These are phyloP conservation scores for Brettanomyces sp. DNA, from an alignment of 805 yeast genomes.

Conservation along the genomic window DNA sequence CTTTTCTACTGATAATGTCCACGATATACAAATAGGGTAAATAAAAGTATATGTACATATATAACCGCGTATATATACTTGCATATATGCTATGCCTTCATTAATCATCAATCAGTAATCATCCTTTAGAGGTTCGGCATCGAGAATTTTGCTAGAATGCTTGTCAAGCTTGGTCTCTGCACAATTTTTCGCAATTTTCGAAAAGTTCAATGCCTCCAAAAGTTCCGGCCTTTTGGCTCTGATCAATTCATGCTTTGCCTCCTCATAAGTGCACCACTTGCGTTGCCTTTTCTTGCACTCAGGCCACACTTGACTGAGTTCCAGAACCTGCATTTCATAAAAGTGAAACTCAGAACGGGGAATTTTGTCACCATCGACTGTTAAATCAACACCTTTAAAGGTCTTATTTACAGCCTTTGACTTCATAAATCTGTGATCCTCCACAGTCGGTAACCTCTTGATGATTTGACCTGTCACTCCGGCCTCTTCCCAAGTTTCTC, in stretches of 20 bases:
- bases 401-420: conserved; percentile 9
- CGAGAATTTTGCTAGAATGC: conserved; percentile 17
- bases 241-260: conserved; percentile 52
- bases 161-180: conserved; percentile 14
- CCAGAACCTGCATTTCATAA: conserved; percentile 60
- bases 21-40: too few species aligned
- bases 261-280: conserved; percentile 64
- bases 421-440: conserved; percentile 35
- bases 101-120: conserved; percentile 13
- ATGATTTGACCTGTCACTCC: conserved; percentile 68
- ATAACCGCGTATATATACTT: neutral
- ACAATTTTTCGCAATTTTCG: conserved; percentile 37
- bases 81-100: neutral
- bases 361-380: conserved; percentile 20
- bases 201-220: conserved; percentile 49
- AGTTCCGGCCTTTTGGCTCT: conserved; percentile 60
- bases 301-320: conserved; percentile 63
- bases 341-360: conserved; percentile 87
- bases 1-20: too few species aligned
- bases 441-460: conserved; percentile 51
- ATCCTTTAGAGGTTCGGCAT: conserved; percentile 20
- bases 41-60: neutral
- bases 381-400: conserved; percentile 11
- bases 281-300: conserved; percentile 56
- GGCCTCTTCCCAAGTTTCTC: conserved; percentile 98